phyloP scores from a whole-genome alignment of 441 rosid species.

The Arabidopsis hybrid region DNA sequence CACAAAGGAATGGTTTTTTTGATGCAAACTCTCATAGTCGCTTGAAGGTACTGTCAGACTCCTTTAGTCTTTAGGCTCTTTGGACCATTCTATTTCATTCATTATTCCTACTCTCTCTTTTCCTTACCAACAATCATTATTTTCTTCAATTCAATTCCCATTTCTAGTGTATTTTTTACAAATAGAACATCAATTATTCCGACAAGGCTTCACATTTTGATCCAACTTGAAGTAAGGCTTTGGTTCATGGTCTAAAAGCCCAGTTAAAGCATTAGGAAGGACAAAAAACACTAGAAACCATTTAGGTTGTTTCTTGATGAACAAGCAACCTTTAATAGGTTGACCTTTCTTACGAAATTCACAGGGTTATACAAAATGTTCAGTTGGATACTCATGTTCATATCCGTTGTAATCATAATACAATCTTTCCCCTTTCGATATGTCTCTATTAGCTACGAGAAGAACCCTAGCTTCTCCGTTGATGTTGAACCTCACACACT shows the following conservation, averaged over 20 bases:
- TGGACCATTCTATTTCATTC: constrained; percentile 40
- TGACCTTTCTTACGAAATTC: background rate
- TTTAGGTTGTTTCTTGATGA: constrained; percentile 6
- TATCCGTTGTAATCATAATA: constrained; percentile 91
- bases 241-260: constrained; percentile 22
- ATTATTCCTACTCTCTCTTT: constrained; percentile 12
- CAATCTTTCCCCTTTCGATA: constrained; percentile 66
- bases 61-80: constrained; percentile 18
- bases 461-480: constrained; percentile 69
- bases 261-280: background rate
- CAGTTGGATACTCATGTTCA: constrained; percentile 90
- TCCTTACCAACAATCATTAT: constrained; percentile 33
- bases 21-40: constrained; percentile 37
- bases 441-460: constrained; percentile 69
- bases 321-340: background rate
- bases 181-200: background rate
- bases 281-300: background rate
- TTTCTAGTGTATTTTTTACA: background rate
- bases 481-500: constrained; percentile 67
- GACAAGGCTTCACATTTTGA: constrained; percentile 6
- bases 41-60: constrained; percentile 41
- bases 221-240: constrained; percentile 17
- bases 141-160: background rate
- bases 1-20: background rate
- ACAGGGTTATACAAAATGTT: constrained; percentile 72